Evolutionary conservation across 2,329 filamentous ascomycete species (phyloP), one percentile per base, ranked within the genome.

Genomic region (Fusarium sp.): DNA sequence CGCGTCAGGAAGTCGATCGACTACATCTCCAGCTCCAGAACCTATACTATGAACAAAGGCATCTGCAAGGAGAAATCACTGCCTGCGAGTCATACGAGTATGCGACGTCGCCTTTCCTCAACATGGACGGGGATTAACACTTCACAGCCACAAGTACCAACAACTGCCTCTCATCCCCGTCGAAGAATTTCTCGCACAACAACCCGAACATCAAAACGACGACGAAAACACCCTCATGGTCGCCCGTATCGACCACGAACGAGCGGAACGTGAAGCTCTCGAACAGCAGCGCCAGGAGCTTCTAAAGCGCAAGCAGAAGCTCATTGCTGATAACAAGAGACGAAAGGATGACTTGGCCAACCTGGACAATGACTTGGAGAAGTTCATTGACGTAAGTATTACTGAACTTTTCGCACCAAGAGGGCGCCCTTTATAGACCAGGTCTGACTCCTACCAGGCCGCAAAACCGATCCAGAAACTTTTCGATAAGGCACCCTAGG

Each of bases 11-110:
- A 83, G 94, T 98, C 73, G 96, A 99, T 81, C 91, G 92, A 58
- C 87, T 99, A 70, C 95, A 98, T 80, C 87, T 99, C 40, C 94
- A 97, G 79, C 87, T 99, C 64, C 96, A 98, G 83, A 99, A 99
- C 79, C 85, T 99, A 9, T 97, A 96, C 82, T 99, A 99, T 80
- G 96, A 99, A 83, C 95, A 98, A 84, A 88, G 94, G 63, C 95
- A 98, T 82, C 85, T 99, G 63, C 91, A 93, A 73, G 94, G 94
- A 57, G 96, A 99, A 83, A 98, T 99, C 70, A 87, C 90, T 1
- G 94, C 94, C 10, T 98, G 96, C 81, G 94, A 98, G 80, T 93
- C 92, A 60, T 98, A 97, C 78, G 94, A 98, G 94, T 97, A 85
- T 71, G 93, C 89, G 4, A 20, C 56, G 20, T 10, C 16, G 22